Evolutionary conservation across 2,329 filamentous ascomycete species (phyloP).

Genomic region (Ophiocordyceps australis): DNA sequence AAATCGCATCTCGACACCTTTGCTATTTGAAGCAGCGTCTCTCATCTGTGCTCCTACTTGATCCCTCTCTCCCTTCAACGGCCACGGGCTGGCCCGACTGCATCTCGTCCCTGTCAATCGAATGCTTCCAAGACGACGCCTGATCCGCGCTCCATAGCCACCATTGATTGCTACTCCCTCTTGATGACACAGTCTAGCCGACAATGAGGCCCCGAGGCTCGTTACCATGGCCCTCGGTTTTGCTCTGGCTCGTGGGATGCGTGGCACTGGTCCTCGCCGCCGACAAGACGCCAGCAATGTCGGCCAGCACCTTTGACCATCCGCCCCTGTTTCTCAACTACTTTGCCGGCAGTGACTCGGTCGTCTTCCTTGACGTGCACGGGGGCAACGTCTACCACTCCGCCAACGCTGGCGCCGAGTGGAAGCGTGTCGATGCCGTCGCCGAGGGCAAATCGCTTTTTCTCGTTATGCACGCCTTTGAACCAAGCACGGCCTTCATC

Average conservation of each 20-base stretch:
- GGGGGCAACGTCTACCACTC: slow-evolving; percentile 58
- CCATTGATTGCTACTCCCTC: no score
- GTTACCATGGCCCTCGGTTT: neutral
- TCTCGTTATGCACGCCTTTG: slow-evolving; percentile 61
- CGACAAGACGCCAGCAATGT: slow-evolving; percentile 50
- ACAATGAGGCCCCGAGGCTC: slow-evolving; percentile 34
- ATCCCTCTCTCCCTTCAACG: no score
- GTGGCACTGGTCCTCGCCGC: slow-evolving; percentile 27
- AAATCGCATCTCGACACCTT: no score
- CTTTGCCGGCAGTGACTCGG: slow-evolving; percentile 74
- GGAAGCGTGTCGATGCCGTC: slow-evolving; percentile 48
- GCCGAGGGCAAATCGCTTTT: slow-evolving; percentile 42
- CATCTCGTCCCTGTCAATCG: no score
- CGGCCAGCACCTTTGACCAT: slow-evolving; percentile 45
- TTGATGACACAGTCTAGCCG: slow-evolving; percentile 14
- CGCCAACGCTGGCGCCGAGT: slow-evolving; percentile 60
- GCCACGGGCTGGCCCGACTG: no score
- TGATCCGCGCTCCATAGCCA: no score
- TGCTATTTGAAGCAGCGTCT: no score
- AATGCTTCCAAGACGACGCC: no score
- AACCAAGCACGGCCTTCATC: slow-evolving; percentile 64
- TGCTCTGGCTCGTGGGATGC: slow-evolving; percentile 29
- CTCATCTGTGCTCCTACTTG: no score
- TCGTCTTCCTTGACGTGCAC: slow-evolving; percentile 53
- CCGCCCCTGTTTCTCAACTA: slow-evolving; percentile 59